phyloP scores from a whole-genome alignment of 371 early-diverging fungal species.

The Mucor plumbeus region DNA sequence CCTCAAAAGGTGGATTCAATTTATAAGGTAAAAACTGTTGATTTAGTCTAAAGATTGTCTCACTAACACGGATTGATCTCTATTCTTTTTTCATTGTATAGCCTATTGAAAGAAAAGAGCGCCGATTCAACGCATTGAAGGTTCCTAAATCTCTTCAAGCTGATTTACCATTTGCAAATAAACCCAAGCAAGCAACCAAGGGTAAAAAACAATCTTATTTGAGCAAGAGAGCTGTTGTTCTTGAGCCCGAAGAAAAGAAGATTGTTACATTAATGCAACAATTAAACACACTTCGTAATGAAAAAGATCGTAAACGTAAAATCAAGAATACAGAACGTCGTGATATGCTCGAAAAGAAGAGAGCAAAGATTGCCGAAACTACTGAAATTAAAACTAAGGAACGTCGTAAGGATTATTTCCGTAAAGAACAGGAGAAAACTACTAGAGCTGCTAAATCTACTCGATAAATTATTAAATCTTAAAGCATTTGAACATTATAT shows the following conservation, averaged over 20 bases:
- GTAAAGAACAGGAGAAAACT: slow-evolving; percentile 39
- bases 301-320: slow-evolving; percentile 81
- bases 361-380: slow-evolving; percentile 60
- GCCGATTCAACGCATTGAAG: slow-evolving; percentile 86
- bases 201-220: slow-evolving; percentile 57
- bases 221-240: slow-evolving; percentile 83
- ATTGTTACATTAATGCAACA: slow-evolving; percentile 82
- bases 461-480: not conserved
- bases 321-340: slow-evolving; percentile 62
- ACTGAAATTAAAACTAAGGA: slow-evolving; percentile 50
- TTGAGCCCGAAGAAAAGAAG: slow-evolving; percentile 90
- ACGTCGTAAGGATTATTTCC: slow-evolving; percentile 55
- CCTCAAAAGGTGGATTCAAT: slow-evolving; percentile 82
- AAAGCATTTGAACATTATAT: slow-evolving; percentile 1
- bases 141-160: slow-evolving; percentile 85
- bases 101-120: slow-evolving; percentile 81
- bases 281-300: slow-evolving; percentile 85
- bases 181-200: slow-evolving; percentile 75
- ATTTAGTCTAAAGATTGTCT: too few relatives aligned
- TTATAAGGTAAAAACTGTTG: slow-evolving; percentile 65
- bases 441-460: slow-evolving; percentile 20
- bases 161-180: slow-evolving; percentile 89
- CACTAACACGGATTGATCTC: too few relatives aligned
- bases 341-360: slow-evolving; percentile 56
- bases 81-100: slow-evolving; percentile 26